Percentiles rank a stretch among this genome's conserved stretches.
Evolutionary conservation across 306 rosid species (phyloP).

Genomic region (Sechiopsis laciniata): DNA sequence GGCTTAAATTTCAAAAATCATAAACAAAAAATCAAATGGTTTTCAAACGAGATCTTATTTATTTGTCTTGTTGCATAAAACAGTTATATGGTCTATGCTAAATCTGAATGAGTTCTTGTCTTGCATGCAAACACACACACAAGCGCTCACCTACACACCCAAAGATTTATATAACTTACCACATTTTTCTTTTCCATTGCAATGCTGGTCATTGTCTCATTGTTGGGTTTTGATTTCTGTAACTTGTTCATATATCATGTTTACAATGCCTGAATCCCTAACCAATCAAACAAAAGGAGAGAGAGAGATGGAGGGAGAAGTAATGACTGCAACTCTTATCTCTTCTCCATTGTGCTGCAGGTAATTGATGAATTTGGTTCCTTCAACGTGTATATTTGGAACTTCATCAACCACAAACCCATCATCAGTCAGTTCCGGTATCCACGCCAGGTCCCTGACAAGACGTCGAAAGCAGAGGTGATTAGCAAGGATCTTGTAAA

Average conservation of each 20-base stretch:
- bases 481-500: conserved; percentile 61
- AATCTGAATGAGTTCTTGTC: conserved; percentile 7
- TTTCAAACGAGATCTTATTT: too few relatives aligned
- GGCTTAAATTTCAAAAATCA: too few relatives aligned
- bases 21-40: too few relatives aligned
- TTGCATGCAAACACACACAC: neutral
- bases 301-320: neutral
- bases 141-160: neutral
- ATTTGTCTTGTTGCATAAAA: too few relatives aligned
- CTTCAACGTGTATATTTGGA: conserved; percentile 53
- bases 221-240: conserved; percentile 48
- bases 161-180: too few relatives aligned
- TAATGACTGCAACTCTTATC: neutral
- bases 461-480: conserved; percentile 67
- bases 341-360: conserved; percentile 27
- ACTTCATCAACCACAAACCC: conserved; percentile 57
- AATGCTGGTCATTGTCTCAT: conserved; percentile 36
- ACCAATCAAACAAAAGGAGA: neutral
- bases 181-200: neutral
- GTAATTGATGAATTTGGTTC: conserved; percentile 62
- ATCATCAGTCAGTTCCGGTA: conserved; percentile 49
- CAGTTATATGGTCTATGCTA: neutral
- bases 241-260: conserved; percentile 32
- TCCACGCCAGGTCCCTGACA: conserved; percentile 60
- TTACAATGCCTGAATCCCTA: neutral